Conservation (phyloP, 2,329 filamentous ascomycete genomes). For the Alternaria ventricosa region DNA sequence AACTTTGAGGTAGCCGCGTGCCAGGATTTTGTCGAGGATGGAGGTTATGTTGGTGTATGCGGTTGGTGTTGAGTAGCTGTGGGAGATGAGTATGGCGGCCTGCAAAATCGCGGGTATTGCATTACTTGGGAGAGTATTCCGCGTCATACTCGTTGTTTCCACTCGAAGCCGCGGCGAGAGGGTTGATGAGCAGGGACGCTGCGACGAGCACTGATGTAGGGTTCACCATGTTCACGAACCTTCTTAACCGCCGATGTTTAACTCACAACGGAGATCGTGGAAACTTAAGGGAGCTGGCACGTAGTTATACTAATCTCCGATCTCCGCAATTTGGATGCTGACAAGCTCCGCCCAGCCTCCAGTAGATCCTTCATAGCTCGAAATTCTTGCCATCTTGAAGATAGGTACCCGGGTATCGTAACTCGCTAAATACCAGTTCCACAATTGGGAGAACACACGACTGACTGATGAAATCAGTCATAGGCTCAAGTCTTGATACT, state of each 20-base stretch:
- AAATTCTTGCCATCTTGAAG: not conserved
- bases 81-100: not conserved
- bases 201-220: not conserved
- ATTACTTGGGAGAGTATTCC: not conserved
- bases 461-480: not conserved
- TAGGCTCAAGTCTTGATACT: fast-evolving
- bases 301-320: not conserved
- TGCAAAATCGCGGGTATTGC: not conserved
- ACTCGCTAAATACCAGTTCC: not conserved
- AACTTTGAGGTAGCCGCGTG: constrained; percentile 22
- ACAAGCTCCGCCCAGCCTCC: not conserved
- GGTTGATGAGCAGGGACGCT: not conserved
- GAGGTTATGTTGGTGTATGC: constrained; percentile 9
- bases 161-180: not conserved
- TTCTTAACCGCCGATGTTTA: not conserved
- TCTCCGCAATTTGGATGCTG: not conserved
- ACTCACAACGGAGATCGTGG: not conserved
- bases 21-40: constrained; percentile 13
- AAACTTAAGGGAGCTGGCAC: not conserved
- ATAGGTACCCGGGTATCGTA: not conserved
- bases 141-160: not conserved
- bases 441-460: not conserved
- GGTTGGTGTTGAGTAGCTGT: not conserved
- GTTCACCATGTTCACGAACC: not conserved
- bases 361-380: not conserved